A percentile compares a stretch with the other conserved stretches of the same genome.
phyloP scores from a whole-genome alignment of 177 flowering plant genomes.

The Telopea speciosissima region DNA sequence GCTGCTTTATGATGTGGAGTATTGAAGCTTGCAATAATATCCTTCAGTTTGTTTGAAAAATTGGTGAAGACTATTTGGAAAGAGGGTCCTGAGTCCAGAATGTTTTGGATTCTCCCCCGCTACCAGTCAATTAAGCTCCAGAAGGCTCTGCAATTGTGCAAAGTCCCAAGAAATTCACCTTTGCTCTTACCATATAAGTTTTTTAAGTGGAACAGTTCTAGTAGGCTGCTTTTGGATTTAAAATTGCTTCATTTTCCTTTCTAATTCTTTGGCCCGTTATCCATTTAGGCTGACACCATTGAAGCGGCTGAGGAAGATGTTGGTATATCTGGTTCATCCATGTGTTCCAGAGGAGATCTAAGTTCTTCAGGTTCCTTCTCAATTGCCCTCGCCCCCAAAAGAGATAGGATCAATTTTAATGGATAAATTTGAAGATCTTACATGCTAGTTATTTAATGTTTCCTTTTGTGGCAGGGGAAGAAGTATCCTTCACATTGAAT shows the following conservation, averaged over 20 bases:
- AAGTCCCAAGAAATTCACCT: no score
- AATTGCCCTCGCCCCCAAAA: neutral
- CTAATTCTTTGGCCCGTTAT: neutral
- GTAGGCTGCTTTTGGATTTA: neutral
- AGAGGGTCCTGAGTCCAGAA: neutral
- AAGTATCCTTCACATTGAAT: constrained; percentile 75
- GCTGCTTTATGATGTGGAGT: neutral
- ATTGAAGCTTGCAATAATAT: neutral
- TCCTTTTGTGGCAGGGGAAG: constrained; percentile 43
- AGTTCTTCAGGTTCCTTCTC: constrained; percentile 27
- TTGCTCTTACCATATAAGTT: neutral
- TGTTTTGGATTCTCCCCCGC: no score
- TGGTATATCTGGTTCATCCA: constrained; percentile 33
- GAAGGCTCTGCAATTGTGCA: no score
- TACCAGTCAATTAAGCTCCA: no score
- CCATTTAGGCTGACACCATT: constrained; percentile 23
- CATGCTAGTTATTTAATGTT: neutral
- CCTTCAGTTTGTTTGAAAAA: neutral
- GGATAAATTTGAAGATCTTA: neutral
- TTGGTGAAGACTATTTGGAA: neutral
- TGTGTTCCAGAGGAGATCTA: constrained; percentile 24
- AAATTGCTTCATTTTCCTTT: neutral
- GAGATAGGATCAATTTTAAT: neutral
- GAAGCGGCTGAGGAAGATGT: constrained; percentile 25
- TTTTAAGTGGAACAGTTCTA: neutral